A percentile compares a stretch with the other conserved stretches of the same genome.
Evolutionary conservation across 2,329 filamentous ascomycete species (phyloP).

Genomic region (Plectosphaerella plurivora): DNA sequence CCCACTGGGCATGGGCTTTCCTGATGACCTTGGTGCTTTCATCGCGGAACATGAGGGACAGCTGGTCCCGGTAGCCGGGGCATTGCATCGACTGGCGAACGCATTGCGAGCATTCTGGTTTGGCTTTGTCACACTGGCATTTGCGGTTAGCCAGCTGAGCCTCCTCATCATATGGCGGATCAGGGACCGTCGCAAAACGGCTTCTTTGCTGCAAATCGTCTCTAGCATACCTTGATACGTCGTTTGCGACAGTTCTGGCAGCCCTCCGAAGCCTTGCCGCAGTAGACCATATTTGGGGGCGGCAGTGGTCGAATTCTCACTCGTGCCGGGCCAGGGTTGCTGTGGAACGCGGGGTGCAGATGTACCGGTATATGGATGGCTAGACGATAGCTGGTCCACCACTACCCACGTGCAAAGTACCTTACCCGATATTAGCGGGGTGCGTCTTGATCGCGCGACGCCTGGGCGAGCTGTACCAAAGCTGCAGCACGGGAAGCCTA

Average conservation of each 20-base stretch:
- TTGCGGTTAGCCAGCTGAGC: not conserved
- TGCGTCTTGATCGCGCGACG: too few species aligned
- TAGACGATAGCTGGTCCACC: too few species aligned
- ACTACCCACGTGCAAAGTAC: too few species aligned
- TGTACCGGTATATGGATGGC: too few species aligned
- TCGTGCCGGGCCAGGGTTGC: too few species aligned
- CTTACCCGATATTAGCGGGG: too few species aligned
- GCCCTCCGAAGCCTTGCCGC: slow-evolving; percentile 51
- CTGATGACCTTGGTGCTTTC: slow-evolving; percentile 59
- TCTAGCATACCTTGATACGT: slow-evolving; percentile 46
- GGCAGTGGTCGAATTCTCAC: too few species aligned
- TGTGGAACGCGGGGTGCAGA: too few species aligned
- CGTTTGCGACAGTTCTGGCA: slow-evolving; percentile 49
- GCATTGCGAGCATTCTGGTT: slow-evolving; percentile 60
- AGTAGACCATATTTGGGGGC: slow-evolving; percentile 44
- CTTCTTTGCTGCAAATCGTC: not conserved
- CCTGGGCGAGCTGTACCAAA: too few species aligned
- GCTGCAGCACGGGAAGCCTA: too few species aligned
- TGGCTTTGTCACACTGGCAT: slow-evolving; percentile 54
- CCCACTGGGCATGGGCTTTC: slow-evolving; percentile 52
- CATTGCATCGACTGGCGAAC: slow-evolving; percentile 55
- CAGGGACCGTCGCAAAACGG: not conserved
- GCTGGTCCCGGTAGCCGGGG: slow-evolving; percentile 59
- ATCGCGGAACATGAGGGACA: slow-evolving; percentile 63
- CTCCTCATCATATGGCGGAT: not conserved